Evolutionary conservation across 73 alveolate genomes (phyloP).

Genomic region (Tetrahymena malaccensis): DNA sequence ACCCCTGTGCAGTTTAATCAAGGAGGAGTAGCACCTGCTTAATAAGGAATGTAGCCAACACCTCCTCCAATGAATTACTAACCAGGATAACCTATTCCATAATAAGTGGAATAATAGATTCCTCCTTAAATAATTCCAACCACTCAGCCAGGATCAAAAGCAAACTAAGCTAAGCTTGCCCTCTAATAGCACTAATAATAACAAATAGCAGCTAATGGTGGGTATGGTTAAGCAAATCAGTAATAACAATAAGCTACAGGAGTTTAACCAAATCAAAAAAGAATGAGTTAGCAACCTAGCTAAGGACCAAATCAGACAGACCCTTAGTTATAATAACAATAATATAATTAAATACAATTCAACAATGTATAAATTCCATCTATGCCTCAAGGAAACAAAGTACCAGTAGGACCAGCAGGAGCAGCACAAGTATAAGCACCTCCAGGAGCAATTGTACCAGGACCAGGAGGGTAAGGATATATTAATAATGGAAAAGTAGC

Average conservation of each 20-base stretch:
- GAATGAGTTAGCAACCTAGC: not conserved
- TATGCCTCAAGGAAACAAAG: not conserved
- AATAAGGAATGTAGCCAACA: no score
- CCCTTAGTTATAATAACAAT: not conserved
- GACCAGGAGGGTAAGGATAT: not conserved
- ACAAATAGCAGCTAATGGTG: not conserved
- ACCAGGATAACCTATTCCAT: not conserved
- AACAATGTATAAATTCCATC: not conserved
- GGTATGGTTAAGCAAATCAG: not conserved
- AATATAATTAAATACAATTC: not conserved
- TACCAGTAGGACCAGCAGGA: not conserved
- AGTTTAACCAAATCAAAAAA: not conserved
- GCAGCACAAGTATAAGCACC: not conserved
- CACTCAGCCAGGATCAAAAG: not conserved
- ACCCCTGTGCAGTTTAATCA: not conserved
- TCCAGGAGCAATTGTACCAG: not conserved
- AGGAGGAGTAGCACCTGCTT: not conserved
- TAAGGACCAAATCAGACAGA: not conserved
- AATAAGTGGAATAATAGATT: not conserved
- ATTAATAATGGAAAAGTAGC: not conserved
- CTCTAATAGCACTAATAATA: not conserved
- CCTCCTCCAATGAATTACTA: not conserved
- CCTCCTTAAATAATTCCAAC: not conserved
- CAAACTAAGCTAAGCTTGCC: not conserved
- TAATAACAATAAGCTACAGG: not conserved